These are phyloP conservation scores for Trichosporon asahii DNA, from an alignment of 1,284 basidiomycete species.

Conservation along the genomic window DNA sequence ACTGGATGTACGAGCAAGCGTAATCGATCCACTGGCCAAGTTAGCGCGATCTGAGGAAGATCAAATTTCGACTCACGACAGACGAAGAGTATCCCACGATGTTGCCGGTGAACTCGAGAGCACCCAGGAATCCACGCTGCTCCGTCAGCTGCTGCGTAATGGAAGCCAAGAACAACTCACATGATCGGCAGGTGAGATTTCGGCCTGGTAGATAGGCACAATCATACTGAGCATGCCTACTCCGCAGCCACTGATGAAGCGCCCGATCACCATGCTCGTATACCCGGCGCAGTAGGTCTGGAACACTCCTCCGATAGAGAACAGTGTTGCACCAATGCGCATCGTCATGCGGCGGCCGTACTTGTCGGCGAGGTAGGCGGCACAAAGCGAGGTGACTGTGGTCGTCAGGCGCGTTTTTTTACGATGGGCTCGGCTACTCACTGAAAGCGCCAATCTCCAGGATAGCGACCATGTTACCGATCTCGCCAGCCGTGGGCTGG, in stretches of 20 bases:
- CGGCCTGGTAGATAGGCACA: slow-evolving; percentile 82
- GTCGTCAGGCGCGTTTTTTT: not conserved
- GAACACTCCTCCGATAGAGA: slow-evolving; percentile 81
- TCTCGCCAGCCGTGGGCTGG: slow-evolving; percentile 61
- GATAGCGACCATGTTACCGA: slow-evolving; percentile 76
- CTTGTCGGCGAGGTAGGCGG: slow-evolving; percentile 80
- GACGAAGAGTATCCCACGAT: slow-evolving; percentile 92
- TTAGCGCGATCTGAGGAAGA: not conserved
- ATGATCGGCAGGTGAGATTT: slow-evolving; percentile 82
- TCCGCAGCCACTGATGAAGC: slow-evolving; percentile 85
- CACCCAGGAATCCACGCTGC: slow-evolving; percentile 76
- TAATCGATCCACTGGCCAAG: slow-evolving; percentile 84
- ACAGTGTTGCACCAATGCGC: slow-evolving; percentile 79
- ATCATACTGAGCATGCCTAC: slow-evolving; percentile 93
- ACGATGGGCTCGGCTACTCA: slow-evolving; percentile 49
- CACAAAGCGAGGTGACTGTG: slow-evolving; percentile 81
- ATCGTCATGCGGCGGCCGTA: slow-evolving; percentile 85
- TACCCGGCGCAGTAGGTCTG: slow-evolving; percentile 87
- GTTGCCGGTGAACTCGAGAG: slow-evolving; percentile 94
- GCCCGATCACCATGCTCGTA: slow-evolving; percentile 78
- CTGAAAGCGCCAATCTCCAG: slow-evolving; percentile 89
- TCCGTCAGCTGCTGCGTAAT: slow-evolving; percentile 17
- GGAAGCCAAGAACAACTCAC: slow-evolving; percentile 55
- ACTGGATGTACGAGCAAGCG: slow-evolving; percentile 81
- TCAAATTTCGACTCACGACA: slow-evolving; percentile 64